A percentile compares a stretch with the other conserved stretches of the same genome.
These are phyloP conservation scores for Ceratobasidium sp. DNA, from an alignment of 1,284 basidiomycete genomes.

Conservation along the genomic window DNA sequence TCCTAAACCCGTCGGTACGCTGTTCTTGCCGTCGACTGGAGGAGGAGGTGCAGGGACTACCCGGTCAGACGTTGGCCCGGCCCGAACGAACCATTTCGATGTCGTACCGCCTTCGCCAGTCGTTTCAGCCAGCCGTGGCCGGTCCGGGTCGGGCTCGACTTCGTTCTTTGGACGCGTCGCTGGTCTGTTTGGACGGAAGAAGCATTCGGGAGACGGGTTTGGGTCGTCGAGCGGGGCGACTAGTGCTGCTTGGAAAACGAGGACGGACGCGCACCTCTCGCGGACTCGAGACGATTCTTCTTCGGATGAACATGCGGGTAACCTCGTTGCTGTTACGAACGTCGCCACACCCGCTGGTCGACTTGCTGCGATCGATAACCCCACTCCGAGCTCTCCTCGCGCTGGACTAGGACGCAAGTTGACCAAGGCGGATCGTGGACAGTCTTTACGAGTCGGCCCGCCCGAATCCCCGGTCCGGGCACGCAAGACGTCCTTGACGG, in stretches of 20 bases:
- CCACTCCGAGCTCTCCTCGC: not conserved
- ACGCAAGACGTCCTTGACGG: conserved; percentile 15
- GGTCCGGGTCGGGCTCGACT: conserved; percentile 27
- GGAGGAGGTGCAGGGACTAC: conserved; percentile 19
- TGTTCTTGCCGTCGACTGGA: conserved; percentile 34
- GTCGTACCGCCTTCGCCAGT: conserved; percentile 20
- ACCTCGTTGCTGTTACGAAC: conserved; percentile 39
- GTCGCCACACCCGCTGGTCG: conserved; percentile 18
- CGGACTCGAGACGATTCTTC: conserved; percentile 30
- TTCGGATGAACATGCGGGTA: conserved; percentile 31
- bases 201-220: conserved; percentile 21
- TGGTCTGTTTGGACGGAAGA: conserved; percentile 43
- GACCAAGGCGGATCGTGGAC: conserved; percentile 41
- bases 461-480: conserved; percentile 27
- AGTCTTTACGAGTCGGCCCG: conserved; percentile 41
- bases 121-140: not conserved
- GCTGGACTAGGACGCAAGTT: conserved; percentile 19
- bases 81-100: conserved; percentile 28
- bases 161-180: conserved; percentile 40
- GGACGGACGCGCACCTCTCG: conserved; percentile 23
- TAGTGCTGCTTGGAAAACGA: conserved; percentile 21
- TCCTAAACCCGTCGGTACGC: conserved; percentile 3
- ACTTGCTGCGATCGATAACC: conserved; percentile 37
- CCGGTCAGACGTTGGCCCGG: conserved; percentile 33
- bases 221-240: conserved; percentile 11